Conservation (phyloP, 1,139 yeast genomes). For the Maudiozyma humilis region DNA sequence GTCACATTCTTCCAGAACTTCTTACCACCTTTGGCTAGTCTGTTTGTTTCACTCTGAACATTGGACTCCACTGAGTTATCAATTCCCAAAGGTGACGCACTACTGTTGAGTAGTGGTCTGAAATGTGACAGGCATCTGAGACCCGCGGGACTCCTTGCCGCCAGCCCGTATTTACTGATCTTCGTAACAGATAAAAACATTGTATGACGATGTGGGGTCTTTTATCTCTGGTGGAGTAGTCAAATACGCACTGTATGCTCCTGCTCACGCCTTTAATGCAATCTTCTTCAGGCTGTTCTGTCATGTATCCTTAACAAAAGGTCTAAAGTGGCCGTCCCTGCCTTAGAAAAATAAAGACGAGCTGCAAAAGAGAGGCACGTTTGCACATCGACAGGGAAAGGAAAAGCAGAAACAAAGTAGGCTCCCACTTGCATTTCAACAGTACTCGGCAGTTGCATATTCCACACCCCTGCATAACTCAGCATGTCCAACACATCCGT, state of each 20-base stretch:
- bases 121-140: background rate
- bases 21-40: slow-evolving; percentile 50
- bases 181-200: no score
- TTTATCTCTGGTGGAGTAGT: no score
- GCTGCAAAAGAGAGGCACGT: no score
- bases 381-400: no score
- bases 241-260: no score
- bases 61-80: slow-evolving; percentile 47
- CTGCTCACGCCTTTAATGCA: no score
- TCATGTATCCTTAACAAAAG: background rate
- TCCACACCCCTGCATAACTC: background rate
- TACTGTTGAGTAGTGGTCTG: slow-evolving; percentile 5
- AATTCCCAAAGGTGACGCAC: slow-evolving; percentile 23
- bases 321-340: background rate
- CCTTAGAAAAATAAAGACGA: no score
- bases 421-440: no score
- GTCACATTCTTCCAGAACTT: slow-evolving; percentile 83
- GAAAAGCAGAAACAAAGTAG: no score
- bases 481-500: slow-evolving; percentile 23
- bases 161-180: background rate
- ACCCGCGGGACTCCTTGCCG: background rate
- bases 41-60: slow-evolving; percentile 54
- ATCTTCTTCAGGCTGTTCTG: background rate
- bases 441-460: no score
- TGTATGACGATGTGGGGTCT: no score